phyloP scores from a whole-genome alignment of 352 stramenopile genomes.

The Phytophthora idaei region DNA sequence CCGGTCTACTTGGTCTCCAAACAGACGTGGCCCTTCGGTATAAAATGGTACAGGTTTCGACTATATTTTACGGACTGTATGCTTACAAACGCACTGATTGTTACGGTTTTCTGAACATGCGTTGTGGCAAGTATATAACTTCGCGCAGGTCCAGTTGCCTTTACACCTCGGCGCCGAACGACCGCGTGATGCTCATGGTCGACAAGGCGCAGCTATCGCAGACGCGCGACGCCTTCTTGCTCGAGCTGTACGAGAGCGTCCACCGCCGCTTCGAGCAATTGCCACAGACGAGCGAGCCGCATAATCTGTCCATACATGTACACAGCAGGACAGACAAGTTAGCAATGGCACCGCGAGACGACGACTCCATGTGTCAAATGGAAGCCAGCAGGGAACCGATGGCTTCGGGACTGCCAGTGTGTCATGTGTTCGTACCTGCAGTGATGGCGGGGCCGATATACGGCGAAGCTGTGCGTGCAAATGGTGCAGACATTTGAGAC shows the following conservation, averaged over 20 bases:
- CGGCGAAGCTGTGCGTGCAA: conserved; percentile 80
- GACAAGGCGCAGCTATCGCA: conserved; percentile 71
- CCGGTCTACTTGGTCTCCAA: conserved; percentile 11
- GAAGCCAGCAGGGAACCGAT: neutral
- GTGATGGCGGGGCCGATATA: conserved; percentile 85
- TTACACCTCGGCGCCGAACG: conserved; percentile 36
- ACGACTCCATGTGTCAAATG: conserved; percentile 25
- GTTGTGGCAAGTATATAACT: conserved; percentile 4
- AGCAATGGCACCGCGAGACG: conserved; percentile 22
- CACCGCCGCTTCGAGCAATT: conserved; percentile 83
- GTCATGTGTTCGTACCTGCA: conserved; percentile 57
- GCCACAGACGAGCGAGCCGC: conserved; percentile 81
- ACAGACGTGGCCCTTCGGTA: conserved; percentile 16
- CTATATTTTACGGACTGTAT: conserved; percentile 19
- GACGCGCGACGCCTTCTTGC: conserved; percentile 80
- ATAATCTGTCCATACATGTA: conserved; percentile 54
- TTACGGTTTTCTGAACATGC: conserved; percentile 20
- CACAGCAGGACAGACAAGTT: conserved; percentile 24
- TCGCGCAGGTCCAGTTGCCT: conserved; percentile 4
- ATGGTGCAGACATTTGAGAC: conserved; percentile 88
- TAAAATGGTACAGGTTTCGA: conserved; percentile 29
- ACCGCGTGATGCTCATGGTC: conserved; percentile 48
- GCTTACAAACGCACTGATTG: conserved; percentile 6
- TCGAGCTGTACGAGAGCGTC: conserved; percentile 76
- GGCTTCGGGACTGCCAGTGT: neutral